Evolutionary conservation across 2,329 filamentous ascomycete genomes (phyloP).

Genomic region (Claviceps purpurea): DNA sequence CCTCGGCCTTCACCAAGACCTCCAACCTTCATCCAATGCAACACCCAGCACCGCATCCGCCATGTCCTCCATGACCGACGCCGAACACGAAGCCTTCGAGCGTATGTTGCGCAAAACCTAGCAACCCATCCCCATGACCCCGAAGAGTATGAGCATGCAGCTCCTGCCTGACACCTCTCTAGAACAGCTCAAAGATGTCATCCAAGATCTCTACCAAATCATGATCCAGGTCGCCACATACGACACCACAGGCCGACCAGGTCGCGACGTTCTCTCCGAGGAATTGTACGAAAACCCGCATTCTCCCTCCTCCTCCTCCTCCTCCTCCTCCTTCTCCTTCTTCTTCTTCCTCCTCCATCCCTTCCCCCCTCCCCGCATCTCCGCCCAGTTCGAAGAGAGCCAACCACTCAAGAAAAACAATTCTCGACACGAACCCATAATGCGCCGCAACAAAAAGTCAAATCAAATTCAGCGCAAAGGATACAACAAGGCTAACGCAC

Average conservation of each 20-base stretch:
- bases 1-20: neutral
- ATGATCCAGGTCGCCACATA: constrained; percentile 51
- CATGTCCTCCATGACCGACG: constrained; percentile 26
- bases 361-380: no score
- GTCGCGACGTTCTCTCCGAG: constrained; percentile 40
- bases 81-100: constrained; percentile 26
- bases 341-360: no score
- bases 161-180: neutral
- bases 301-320: neutral
- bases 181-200: constrained; percentile 48
- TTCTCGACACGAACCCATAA: no score
- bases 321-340: neutral
- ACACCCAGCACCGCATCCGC: neutral
- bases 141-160: neutral
- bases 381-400: no score
- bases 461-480: neutral
- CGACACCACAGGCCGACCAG: constrained; percentile 37
- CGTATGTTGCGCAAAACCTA: constrained; percentile 14
- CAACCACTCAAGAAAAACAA: no score
- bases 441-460: no score
- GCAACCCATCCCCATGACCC: neutral
- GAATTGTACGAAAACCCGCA: constrained; percentile 28
- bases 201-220: constrained; percentile 50
- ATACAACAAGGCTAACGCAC: neutral
- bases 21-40: neutral